Conservation (phyloP, 768 basidiomycete genomes). For the Kwoniella pini region DNA sequence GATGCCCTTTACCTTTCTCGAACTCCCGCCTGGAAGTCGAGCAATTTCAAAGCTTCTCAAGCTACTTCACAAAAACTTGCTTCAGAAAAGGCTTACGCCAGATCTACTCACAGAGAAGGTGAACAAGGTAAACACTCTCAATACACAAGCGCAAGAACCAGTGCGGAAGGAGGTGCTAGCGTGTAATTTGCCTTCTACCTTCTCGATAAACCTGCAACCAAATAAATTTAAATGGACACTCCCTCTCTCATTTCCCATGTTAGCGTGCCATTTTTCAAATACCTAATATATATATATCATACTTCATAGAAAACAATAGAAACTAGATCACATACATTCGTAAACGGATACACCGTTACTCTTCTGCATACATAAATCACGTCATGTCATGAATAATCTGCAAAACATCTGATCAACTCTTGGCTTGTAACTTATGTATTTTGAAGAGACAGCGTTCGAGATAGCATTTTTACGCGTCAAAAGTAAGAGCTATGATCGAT, state of each 20-base stretch:
- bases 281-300: neutral
- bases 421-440: no score
- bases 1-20: constrained; percentile 49
- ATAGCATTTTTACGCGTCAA: no score
- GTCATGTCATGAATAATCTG: constrained; percentile 5
- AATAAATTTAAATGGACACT: neutral
- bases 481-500: no score
- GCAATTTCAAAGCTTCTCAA: constrained; percentile 33
- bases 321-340: neutral
- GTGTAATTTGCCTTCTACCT: no score
- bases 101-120: constrained; percentile 35
- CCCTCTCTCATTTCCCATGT: neutral
- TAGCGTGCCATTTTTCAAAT: neutral
- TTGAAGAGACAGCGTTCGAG: no score
- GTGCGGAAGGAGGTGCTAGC: constrained; percentile 23
- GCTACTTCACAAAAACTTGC: constrained; percentile 15
- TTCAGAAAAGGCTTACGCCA: constrained; percentile 42
- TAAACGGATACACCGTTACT: neutral
- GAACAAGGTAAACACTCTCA: constrained; percentile 23
- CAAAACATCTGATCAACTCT: neutral
- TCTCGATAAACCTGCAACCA: no score
- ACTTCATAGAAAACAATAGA: neutral
- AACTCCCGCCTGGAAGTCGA: constrained; percentile 47
- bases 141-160: constrained; percentile 29
- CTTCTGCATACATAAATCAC: no score